phyloP scores from a whole-genome alignment of 768 basidiomycete genomes.

The Tylopilus intermedius region DNA sequence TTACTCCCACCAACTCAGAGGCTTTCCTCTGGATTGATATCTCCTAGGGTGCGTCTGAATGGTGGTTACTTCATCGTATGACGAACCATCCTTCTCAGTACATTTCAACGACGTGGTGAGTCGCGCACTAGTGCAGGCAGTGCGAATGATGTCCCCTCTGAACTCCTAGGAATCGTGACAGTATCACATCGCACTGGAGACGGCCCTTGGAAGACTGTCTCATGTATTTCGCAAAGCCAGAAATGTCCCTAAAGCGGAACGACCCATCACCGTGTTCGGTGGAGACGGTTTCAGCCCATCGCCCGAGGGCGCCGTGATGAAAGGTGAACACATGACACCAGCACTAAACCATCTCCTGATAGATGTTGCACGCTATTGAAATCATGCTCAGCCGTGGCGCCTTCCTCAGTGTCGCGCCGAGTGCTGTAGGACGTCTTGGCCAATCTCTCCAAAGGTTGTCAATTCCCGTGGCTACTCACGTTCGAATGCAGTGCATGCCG shows the following conservation, averaged over 20 bases:
- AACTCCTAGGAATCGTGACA: not conserved
- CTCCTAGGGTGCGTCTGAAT: not conserved
- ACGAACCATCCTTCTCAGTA: constrained; percentile 1
- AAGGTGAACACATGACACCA: constrained; percentile 5
- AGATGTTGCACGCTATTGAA: constrained; percentile 7
- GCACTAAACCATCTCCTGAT: constrained; percentile 8
- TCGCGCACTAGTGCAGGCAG: not conserved
- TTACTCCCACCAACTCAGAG: not conserved
- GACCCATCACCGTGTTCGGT: constrained; percentile 1
- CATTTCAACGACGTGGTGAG: constrained; percentile 13
- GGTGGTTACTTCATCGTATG: not conserved
- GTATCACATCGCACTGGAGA: constrained; percentile 10
- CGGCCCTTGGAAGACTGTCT: constrained; percentile 1
- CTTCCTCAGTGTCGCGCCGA: not conserved
- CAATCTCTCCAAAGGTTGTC: constrained; percentile 4
- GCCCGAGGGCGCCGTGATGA: constrained; percentile 6
- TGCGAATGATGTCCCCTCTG: not conserved
- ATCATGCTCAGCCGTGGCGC: not conserved
- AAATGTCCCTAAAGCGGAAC: not conserved
- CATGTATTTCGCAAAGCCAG: constrained; percentile 3
- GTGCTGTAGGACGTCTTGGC: not conserved
- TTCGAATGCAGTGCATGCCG: constrained; percentile 6
- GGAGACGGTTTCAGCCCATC: constrained; percentile 10
- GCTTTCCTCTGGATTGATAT: no score
- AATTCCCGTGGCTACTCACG: constrained; percentile 9